These are phyloP conservation scores for Handroanthus guayacan DNA, from an alignment of 257 asterid species.

Conservation along the genomic window DNA sequence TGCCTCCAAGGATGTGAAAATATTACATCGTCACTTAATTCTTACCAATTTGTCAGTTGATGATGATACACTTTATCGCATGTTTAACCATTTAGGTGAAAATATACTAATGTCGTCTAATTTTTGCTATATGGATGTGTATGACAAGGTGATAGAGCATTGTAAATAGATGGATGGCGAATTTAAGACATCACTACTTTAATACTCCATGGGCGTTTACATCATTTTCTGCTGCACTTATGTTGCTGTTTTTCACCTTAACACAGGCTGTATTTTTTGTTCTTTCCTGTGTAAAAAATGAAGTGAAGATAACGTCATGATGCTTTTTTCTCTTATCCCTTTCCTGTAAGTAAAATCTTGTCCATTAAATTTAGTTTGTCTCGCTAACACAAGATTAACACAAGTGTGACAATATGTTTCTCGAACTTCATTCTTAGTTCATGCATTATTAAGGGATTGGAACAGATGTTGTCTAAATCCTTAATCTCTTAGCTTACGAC, in stretches of 20 bases:
- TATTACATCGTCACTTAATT: slow-evolving; percentile 36
- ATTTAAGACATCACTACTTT: slow-evolving; percentile 48
- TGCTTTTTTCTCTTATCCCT: not conserved
- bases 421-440: no score
- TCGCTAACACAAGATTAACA: not conserved
- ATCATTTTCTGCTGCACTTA: slow-evolving; percentile 35
- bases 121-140: slow-evolving; percentile 39
- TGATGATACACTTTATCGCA: slow-evolving; percentile 36
- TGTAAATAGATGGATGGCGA: slow-evolving; percentile 42
- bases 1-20: slow-evolving; percentile 40
- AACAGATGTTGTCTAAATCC: no score
- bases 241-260: slow-evolving; percentile 40
- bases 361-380: not conserved
- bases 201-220: slow-evolving; percentile 40
- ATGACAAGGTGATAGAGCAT: slow-evolving; percentile 30
- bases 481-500: no score
- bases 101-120: slow-evolving; percentile 22
- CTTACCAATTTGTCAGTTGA: slow-evolving; percentile 38
- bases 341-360: not conserved
- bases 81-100: slow-evolving; percentile 45
- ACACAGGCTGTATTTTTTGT: slow-evolving; percentile 36
- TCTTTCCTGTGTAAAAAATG: slow-evolving; percentile 26
- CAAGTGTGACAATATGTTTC: no score
- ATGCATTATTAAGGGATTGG: no score
- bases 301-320: not conserved